These are phyloP conservation scores for Pseudogymnoascus sp. DNA, from an alignment of 2,329 filamentous ascomycete genomes.

Conservation along the genomic window DNA sequence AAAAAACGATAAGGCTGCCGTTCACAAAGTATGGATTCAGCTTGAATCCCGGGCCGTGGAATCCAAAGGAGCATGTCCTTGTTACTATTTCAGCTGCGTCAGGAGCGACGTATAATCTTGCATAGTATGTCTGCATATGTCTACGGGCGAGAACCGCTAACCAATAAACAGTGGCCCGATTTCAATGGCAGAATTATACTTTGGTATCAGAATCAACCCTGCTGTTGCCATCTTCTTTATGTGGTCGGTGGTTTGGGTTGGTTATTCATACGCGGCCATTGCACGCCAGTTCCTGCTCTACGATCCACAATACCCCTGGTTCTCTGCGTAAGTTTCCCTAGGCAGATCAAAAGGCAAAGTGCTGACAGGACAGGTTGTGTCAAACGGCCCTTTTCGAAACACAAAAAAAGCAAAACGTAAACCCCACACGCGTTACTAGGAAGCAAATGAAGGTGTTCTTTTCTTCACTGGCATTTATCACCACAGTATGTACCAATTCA, in stretches of 20 bases:
- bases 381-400: slow-evolving; percentile 53
- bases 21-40: slow-evolving; percentile 35
- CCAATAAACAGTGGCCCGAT: slow-evolving; percentile 33
- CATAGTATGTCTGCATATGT: slow-evolving; percentile 25
- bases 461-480: slow-evolving; percentile 41
- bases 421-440: slow-evolving; percentile 39
- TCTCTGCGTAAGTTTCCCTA: slow-evolving; percentile 32
- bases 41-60: slow-evolving; percentile 25
- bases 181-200: slow-evolving; percentile 49
- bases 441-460: slow-evolving; percentile 53
- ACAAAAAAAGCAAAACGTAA: slow-evolving; percentile 42
- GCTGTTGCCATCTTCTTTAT: slow-evolving; percentile 52
- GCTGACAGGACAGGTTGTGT: slow-evolving; percentile 27
- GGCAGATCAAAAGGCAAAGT: slow-evolving; percentile 14
- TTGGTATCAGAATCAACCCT: slow-evolving; percentile 42
- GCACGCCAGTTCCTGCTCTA: slow-evolving; percentile 50
- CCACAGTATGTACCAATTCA: slow-evolving; percentile 23
- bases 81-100: slow-evolving; percentile 41
- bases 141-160: background rate
- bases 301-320: slow-evolving; percentile 49
- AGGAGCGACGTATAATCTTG: slow-evolving; percentile 44
- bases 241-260: slow-evolving; percentile 49
- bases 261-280: slow-evolving; percentile 51
- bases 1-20: slow-evolving; percentile 36
- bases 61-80: slow-evolving; percentile 25